These are phyloP conservation scores for Aureobasidium sp. DNA, from an alignment of 2,329 filamentous ascomycete genomes.

Conservation along the genomic window DNA sequence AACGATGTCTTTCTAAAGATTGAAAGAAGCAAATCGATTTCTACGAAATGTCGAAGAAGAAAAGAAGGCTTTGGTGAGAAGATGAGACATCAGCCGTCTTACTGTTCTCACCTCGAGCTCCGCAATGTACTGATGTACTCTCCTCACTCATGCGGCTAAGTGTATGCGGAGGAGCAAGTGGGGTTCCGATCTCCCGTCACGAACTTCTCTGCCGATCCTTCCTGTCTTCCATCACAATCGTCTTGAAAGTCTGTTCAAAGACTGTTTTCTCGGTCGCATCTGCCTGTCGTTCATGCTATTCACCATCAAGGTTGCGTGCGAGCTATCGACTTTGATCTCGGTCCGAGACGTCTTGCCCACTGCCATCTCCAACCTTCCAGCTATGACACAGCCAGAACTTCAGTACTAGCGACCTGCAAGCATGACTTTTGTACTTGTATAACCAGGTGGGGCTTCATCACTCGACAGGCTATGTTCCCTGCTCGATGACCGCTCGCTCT, in stretches of 20 bases:
- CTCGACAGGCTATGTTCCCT: background rate
- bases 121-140: background rate
- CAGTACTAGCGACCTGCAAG: background rate
- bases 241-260: background rate
- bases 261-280: background rate
- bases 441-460: background rate
- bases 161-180: slow-evolving; percentile 4
- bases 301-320: background rate
- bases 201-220: background rate
- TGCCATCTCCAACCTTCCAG: too few relatives aligned
- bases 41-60: background rate
- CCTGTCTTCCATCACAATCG: background rate
- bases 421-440: background rate
- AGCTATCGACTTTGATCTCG: background rate
- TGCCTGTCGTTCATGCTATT: background rate
- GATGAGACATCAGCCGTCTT: slow-evolving; percentile 3
- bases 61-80: background rate
- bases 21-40: background rate
- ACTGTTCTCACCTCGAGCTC: background rate
- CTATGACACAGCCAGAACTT: background rate
- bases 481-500: background rate
- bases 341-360: background rate
- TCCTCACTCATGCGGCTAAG: slow-evolving; percentile 3
- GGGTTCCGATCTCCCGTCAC: slow-evolving; percentile 6
- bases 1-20: background rate